These are phyloP conservation scores for Neodidymelliopsis sp. DNA, from an alignment of 2,329 filamentous ascomycete species.

Conservation along the genomic window DNA sequence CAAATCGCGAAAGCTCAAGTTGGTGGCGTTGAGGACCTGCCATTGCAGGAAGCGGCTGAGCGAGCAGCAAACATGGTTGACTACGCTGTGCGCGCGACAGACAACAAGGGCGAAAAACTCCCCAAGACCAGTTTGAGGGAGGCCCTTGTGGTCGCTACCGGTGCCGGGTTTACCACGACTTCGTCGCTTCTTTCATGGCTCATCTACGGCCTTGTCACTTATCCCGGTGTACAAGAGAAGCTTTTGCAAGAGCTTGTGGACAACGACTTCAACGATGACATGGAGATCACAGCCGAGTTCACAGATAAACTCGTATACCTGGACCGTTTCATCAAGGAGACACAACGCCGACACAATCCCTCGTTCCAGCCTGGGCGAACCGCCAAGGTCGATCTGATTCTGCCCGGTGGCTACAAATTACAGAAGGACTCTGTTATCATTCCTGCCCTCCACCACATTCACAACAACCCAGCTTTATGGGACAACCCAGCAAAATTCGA, in stretches of 20 bases:
- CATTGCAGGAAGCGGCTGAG: constrained; percentile 49
- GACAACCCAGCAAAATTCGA: constrained; percentile 65
- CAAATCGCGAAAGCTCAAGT: constrained; percentile 22
- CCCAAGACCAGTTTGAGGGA: constrained; percentile 42
- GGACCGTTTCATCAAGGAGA: constrained; percentile 34
- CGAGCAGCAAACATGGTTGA: constrained; percentile 48
- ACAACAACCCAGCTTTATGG: constrained; percentile 64
- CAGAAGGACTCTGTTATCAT: constrained; percentile 62
- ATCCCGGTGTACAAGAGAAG: constrained; percentile 28
- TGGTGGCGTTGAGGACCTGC: constrained; percentile 39
- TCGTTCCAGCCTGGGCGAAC: constrained; percentile 63
- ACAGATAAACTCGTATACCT: constrained; percentile 29
- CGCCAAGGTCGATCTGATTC: constrained; percentile 61
- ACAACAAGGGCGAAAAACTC: constrained; percentile 33
- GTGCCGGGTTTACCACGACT: constrained; percentile 31
- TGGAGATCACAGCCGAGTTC: constrained; percentile 27
- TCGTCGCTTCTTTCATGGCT: constrained; percentile 33
- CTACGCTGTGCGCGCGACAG: constrained; percentile 29
- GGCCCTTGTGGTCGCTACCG: constrained; percentile 49
- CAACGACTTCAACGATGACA: constrained; percentile 24
- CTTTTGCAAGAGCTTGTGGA: constrained; percentile 32
- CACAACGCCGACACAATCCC: constrained; percentile 30
- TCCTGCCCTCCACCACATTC: constrained; percentile 55
- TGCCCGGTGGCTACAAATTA: constrained; percentile 66
- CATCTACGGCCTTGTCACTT: constrained; percentile 27